A percentile compares a stretch with the other conserved stretches of the same genome.
Conservation (phyloP, 306 rosid species). For the Cucumis cinereus region DNA sequence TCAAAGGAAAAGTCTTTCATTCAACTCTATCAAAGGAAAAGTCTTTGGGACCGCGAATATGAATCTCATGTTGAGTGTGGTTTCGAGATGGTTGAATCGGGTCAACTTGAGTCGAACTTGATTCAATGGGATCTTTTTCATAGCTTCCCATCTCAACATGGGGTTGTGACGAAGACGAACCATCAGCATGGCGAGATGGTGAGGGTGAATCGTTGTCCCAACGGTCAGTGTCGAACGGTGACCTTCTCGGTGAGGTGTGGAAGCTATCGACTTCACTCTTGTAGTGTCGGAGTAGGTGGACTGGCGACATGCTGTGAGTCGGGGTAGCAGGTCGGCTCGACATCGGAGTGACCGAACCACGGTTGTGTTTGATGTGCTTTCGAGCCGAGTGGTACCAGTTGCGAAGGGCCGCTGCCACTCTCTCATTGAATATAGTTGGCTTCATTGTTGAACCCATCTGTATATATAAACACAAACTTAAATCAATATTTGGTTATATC, state of each 20-base stretch:
- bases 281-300: slow-evolving; percentile 39
- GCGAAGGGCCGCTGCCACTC: slow-evolving; percentile 51
- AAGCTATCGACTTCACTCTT: slow-evolving; percentile 40
- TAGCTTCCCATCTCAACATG: slow-evolving; percentile 17
- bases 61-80: slow-evolving; percentile 11
- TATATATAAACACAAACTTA: too few species aligned
- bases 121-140: slow-evolving; percentile 9
- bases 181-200: slow-evolving; percentile 16
- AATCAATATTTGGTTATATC: too few species aligned
- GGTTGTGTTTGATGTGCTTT: slow-evolving; percentile 42
- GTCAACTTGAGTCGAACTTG: neutral
- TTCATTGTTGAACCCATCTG: slow-evolving; percentile 90
- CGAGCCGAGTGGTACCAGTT: slow-evolving; percentile 67
- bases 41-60: slow-evolving; percentile 27
- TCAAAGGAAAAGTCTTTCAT: slow-evolving; percentile 50
- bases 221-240: slow-evolving; percentile 14
- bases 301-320: slow-evolving; percentile 36
- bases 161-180: slow-evolving; percentile 16
- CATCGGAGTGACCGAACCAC: slow-evolving; percentile 30
- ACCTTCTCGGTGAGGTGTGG: slow-evolving; percentile 23
- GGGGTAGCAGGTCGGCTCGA: slow-evolving; percentile 50
- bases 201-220: slow-evolving; percentile 24
- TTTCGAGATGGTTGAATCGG: neutral
- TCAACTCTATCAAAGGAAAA: slow-evolving; percentile 44
- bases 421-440: slow-evolving; percentile 68